Conservation (phyloP, 2,329 filamentous ascomycete species). For the Alternaria triticina region DNA sequence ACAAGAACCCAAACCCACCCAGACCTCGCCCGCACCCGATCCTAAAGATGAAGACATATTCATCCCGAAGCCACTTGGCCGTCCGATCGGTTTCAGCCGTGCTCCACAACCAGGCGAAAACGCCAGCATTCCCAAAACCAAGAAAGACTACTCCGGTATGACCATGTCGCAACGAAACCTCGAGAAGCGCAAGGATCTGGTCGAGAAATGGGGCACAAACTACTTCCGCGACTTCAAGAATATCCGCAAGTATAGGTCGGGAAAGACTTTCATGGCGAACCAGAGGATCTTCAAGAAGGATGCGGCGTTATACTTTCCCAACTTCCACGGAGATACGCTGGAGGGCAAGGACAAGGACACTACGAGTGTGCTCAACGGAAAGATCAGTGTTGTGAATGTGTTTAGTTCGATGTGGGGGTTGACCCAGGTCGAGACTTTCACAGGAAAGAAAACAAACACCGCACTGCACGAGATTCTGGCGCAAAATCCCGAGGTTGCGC, state of each 20-base stretch:
- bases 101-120: constrained; percentile 83
- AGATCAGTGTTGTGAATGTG: constrained; percentile 78
- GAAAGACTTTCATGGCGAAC: constrained; percentile 90
- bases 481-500: constrained; percentile 62
- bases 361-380: constrained; percentile 74
- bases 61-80: constrained; percentile 61
- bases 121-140: constrained; percentile 69
- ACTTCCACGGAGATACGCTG: constrained; percentile 82
- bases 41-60: constrained; percentile 47
- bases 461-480: constrained; percentile 69
- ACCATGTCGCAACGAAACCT: constrained; percentile 63
- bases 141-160: constrained; percentile 41
- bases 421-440: constrained; percentile 76
- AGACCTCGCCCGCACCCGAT: constrained; percentile 11
- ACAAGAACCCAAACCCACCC: constrained; percentile 14
- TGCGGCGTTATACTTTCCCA: constrained; percentile 89
- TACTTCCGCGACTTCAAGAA: constrained; percentile 98
- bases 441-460: constrained; percentile 67
- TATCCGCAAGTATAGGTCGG: constrained; percentile 74
- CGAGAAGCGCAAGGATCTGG: constrained; percentile 74
- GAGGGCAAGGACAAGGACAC: constrained; percentile 65
- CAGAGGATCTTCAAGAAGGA: constrained; percentile 83
- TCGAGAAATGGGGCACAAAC: constrained; percentile 77
- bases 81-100: constrained; percentile 81
- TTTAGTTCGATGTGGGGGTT: constrained; percentile 89